Base-by-base conservation (phyloP, 2,329 filamentous ascomycete genomes). In the Colletotrichum viniferum region DNA sequence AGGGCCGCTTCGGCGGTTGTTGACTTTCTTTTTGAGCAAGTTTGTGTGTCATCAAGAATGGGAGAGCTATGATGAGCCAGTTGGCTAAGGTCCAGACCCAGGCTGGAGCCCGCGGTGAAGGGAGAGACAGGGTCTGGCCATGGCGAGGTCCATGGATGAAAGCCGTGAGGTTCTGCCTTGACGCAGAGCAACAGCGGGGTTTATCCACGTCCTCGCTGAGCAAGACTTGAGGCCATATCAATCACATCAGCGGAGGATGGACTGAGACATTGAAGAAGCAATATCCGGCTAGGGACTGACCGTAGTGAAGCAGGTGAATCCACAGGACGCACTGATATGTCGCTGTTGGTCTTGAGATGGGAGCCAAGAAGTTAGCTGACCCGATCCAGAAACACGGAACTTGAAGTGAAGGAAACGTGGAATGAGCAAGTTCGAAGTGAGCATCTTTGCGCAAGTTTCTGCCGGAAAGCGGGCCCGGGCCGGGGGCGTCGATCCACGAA, bases 361-460 rank as follows among this genome's bases (percentile, higher is more conserved):
- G 38, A 48, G 38, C 38, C 38, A 48, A 48, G 18, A 43, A n/a
- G 18, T n/a, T n/a, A n/a, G 38, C 38, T n/a, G 63, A n/a, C 24
- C 18, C 36, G 21, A 52, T 14, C 26, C 36, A 61, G 52, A 36
- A 34, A 58, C 14, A 56, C 18, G 26, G 30, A 24, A 21, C 12
- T 62, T 12, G 30, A 30, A 30, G 34, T 16, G 34, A 28, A 21
- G 36, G 14, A 61, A 32, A 32, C 43, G 43, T 28, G 30, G 56
- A 73, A 32, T 70, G 71, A 65, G 71, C 38, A 68, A 70, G 77
- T 68, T 83, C 32, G 62, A 69, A 77, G 61, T 83, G 83, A 84
- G 83, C 83, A 84, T 71, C 69, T 82, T 83, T 84, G 83, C 84
- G 83, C 83, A 84, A 77, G 80, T 84, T 83, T 84, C 60, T 72